Percentiles rank a stretch among this genome's conserved stretches.
Conservation (phyloP, 345 rosid species). For the Ceriops decandra region DNA sequence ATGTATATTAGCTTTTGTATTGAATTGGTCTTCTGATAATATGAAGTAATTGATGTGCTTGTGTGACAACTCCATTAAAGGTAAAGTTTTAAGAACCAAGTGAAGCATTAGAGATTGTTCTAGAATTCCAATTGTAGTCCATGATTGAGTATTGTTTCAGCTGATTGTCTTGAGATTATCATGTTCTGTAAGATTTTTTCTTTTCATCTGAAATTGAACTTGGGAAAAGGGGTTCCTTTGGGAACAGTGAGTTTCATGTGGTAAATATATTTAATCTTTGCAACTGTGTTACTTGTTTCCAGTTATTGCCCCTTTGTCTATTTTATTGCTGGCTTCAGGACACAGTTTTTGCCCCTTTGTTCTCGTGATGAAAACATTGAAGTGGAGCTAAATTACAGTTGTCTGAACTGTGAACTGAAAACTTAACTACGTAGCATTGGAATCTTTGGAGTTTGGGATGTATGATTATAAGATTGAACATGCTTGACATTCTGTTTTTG, state of each 20-base stretch:
- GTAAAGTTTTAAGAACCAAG: neutral
- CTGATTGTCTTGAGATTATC: neutral
- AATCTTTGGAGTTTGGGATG: conserved; percentile 7
- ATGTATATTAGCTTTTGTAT: neutral
- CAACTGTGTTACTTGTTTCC: neutral
- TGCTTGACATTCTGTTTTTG: conserved; percentile 5
- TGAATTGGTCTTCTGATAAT: neutral
- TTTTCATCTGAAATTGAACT: neutral
- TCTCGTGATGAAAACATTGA: neutral
- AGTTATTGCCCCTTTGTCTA: neutral
- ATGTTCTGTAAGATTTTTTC: neutral
- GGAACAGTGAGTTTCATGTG: neutral
- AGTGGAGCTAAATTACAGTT: neutral
- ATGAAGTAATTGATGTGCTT: neutral
- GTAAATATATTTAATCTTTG: neutral
- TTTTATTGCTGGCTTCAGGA: neutral
- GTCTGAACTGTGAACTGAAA: neutral
- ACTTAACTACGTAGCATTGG: neutral
- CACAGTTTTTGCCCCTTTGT: neutral
- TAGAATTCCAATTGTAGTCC: neutral
- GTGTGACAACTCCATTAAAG: neutral
- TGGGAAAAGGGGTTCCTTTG: neutral
- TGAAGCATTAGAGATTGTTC: neutral
- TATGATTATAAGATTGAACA: neutral
- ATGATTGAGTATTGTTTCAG: neutral